Evolutionary conservation across 2,329 filamentous ascomycete species (phyloP).

Genomic region (Tolypocladium paradoxum): DNA sequence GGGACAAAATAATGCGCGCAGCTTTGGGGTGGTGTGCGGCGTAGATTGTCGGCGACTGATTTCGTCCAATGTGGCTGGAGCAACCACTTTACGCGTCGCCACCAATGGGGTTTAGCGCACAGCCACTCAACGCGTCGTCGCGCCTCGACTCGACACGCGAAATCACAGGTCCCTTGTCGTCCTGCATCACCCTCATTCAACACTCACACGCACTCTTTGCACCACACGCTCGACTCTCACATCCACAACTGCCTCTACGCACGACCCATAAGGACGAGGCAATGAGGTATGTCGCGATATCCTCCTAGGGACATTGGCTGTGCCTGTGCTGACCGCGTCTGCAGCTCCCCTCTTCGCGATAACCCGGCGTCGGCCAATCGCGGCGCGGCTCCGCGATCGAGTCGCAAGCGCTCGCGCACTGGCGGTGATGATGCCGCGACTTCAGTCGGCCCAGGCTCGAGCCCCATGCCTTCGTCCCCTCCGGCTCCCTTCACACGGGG

Average conservation of each 20-base stretch:
- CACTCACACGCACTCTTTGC: neutral
- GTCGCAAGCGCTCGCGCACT: conserved; percentile 45
- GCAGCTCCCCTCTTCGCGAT: conserved; percentile 70
- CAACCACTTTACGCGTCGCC: conserved; percentile 25
- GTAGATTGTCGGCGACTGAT: neutral
- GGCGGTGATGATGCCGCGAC: conserved; percentile 40
- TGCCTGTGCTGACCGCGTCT: conserved; percentile 2
- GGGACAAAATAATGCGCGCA: neutral
- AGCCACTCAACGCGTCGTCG: conserved; percentile 33
- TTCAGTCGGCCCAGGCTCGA: conserved; percentile 41
- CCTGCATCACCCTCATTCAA: conserved; percentile 8
- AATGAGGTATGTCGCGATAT: conserved; percentile 13
- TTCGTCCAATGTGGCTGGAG: neutral
- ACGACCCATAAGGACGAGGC: neutral
- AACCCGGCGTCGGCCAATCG: conserved; percentile 79
- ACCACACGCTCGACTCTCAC: neutral
- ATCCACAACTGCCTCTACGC: neutral
- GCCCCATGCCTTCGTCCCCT: conserved; percentile 56
- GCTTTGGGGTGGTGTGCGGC: fast-evolving
- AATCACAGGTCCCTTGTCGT: conserved; percentile 10
- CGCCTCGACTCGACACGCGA: conserved; percentile 13
- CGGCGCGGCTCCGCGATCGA: conserved; percentile 42
- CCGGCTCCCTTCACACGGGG: conserved; percentile 51
- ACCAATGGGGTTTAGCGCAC: conserved; percentile 18
- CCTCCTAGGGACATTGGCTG: neutral